These are phyloP conservation scores for Fusarium aywerte DNA, from an alignment of 2,329 filamentous ascomycete genomes.

Conservation along the genomic window DNA sequence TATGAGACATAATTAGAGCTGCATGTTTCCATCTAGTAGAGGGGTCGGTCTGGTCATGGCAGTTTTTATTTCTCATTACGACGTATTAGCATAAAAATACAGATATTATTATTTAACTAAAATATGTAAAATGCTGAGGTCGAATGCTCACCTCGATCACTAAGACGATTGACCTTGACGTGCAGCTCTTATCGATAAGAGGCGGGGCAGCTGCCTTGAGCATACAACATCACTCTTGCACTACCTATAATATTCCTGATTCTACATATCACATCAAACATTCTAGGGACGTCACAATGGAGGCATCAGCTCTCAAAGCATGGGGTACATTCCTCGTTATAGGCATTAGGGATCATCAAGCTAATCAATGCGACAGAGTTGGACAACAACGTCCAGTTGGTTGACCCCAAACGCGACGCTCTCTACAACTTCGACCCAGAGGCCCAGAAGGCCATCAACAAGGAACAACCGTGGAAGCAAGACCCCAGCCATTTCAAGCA, in stretches of 20 bases:
- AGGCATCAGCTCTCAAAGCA: slow-evolving; percentile 48
- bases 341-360: not conserved
- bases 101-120: not conserved
- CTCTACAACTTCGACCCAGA: slow-evolving; percentile 84
- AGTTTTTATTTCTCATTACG: not conserved
- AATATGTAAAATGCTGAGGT: not conserved
- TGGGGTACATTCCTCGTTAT: slow-evolving; percentile 39
- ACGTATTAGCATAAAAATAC: not conserved
- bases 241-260: slow-evolving; percentile 14
- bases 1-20: not conserved
- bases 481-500: slow-evolving; percentile 91
- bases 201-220: slow-evolving; percentile 43
- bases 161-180: not conserved
- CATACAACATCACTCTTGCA: slow-evolving; percentile 33
- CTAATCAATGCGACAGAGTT: slow-evolving; percentile 69
- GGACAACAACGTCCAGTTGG: slow-evolving; percentile 84
- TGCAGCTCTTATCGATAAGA: slow-evolving; percentile 46
- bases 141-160: not conserved
- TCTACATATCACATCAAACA: slow-evolving; percentile 21
- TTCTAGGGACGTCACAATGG: slow-evolving; percentile 41
- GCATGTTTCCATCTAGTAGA: not conserved
- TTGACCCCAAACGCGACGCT: slow-evolving; percentile 88
- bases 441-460: slow-evolving; percentile 73
- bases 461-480: slow-evolving; percentile 76
- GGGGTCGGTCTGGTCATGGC: no score